phyloP scores from a whole-genome alignment of 495 filamentous ascomycete genomes.

The Chaetomium fimeti region DNA sequence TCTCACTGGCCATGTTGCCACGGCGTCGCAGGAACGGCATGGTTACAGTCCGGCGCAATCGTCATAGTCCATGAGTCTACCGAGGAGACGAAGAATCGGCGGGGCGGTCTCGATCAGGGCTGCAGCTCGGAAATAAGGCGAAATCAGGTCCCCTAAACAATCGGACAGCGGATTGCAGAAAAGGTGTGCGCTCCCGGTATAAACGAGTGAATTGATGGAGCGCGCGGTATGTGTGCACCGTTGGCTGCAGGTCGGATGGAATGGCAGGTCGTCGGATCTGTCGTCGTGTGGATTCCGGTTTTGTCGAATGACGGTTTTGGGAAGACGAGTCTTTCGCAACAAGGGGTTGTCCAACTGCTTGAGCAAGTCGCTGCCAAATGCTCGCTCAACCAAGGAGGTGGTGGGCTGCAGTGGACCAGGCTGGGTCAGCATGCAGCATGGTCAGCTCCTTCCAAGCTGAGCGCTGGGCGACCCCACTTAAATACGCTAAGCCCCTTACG shows the following conservation, averaged over 20 bases:
- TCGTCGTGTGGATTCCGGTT: neutral
- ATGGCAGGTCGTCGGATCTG: neutral
- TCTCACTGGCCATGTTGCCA: slow-evolving; percentile 51
- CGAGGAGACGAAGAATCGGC: slow-evolving; percentile 27
- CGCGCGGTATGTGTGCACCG: neutral
- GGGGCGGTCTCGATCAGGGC: slow-evolving; percentile 6
- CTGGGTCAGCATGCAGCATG: slow-evolving; percentile 2
- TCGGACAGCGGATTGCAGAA: neutral
- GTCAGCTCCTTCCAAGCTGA: slow-evolving; percentile 28
- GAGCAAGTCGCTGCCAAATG: slow-evolving; percentile 1
- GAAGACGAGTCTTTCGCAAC: slow-evolving; percentile 3
- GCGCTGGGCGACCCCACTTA: slow-evolving; percentile 18
- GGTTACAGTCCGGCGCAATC: slow-evolving; percentile 36
- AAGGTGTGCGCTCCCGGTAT: neutral
- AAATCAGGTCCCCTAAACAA: slow-evolving; percentile 6
- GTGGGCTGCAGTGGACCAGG: slow-evolving; percentile 20
- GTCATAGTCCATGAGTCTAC: slow-evolving; percentile 46
- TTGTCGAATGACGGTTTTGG: slow-evolving; percentile 6
- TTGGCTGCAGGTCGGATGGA: neutral
- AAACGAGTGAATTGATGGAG: slow-evolving; percentile 19
- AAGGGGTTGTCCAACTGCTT: slow-evolving; percentile 8
- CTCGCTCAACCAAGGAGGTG: slow-evolving; percentile 20
- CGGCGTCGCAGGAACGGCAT: slow-evolving; percentile 55
- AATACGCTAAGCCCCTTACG: slow-evolving; percentile 12
- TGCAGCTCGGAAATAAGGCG: slow-evolving; percentile 7